Percentiles rank a stretch among this genome's conserved stretches.
phyloP scores from a whole-genome alignment of 805 yeast genomes.

The Saccharomycopsis amapae region DNA sequence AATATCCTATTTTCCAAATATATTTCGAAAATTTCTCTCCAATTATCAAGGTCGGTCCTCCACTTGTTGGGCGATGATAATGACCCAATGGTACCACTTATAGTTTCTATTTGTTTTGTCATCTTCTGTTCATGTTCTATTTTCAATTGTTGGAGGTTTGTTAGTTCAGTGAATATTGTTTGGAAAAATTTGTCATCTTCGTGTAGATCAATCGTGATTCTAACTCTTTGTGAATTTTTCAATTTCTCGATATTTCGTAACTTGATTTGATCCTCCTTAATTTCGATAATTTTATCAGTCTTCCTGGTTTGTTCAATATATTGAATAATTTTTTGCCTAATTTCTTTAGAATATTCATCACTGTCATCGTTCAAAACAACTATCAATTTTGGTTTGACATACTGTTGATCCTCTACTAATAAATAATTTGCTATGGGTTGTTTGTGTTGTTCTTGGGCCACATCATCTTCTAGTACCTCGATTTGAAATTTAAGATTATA shows the following conservation, averaged over 20 bases:
- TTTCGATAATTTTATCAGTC: not conserved
- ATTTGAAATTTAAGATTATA: too few relatives aligned
- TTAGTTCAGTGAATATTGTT: slow-evolving; percentile 48
- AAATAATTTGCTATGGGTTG: slow-evolving; percentile 12
- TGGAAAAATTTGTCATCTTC: slow-evolving; percentile 57
- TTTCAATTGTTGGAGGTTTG: slow-evolving; percentile 33
- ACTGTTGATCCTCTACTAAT: slow-evolving; percentile 10
- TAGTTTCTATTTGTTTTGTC: slow-evolving; percentile 34
- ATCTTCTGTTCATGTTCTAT: slow-evolving; percentile 37
- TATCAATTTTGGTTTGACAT: slow-evolving; percentile 14
- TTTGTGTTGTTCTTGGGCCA: too few relatives aligned
- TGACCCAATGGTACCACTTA: slow-evolving; percentile 35
- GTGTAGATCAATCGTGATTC: slow-evolving; percentile 34
- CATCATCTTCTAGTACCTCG: too few relatives aligned
- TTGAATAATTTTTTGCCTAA: not conserved
- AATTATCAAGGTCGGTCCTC: slow-evolving; percentile 51
- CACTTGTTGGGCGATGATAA: slow-evolving; percentile 36
- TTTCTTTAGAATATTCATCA: slow-evolving; percentile 3
- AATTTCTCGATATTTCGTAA: slow-evolving; percentile 21
- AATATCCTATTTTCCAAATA: slow-evolving; percentile 64
- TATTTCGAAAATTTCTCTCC: slow-evolving; percentile 62
- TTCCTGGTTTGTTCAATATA: not conserved
- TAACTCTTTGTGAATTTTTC: slow-evolving; percentile 5
- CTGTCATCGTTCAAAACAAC: slow-evolving; percentile 3
- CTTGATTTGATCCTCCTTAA: slow-evolving; percentile 2